phyloP scores from a whole-genome alignment of 768 basidiomycete species.

The Boletus insuetus region DNA sequence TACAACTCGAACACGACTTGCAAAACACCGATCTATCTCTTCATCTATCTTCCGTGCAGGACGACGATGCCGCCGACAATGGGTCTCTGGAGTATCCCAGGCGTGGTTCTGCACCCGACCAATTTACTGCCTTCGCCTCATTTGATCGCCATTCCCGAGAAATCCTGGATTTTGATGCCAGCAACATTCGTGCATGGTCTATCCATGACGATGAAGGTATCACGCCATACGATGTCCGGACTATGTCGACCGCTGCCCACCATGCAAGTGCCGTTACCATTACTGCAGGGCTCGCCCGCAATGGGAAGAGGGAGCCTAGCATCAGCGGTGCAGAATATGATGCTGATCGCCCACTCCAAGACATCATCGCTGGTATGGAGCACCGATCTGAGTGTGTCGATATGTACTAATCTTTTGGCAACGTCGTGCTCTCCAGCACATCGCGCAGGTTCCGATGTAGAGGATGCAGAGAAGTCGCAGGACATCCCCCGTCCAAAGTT shows the following conservation, averaged over 20 bases:
- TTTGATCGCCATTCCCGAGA: slow-evolving; percentile 58
- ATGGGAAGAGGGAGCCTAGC: slow-evolving; percentile 50
- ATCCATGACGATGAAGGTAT: slow-evolving; percentile 67
- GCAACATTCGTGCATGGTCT: slow-evolving; percentile 54
- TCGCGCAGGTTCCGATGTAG: slow-evolving; percentile 46
- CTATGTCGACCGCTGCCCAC: slow-evolving; percentile 81
- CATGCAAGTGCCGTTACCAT: slow-evolving; percentile 89
- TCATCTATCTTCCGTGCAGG: slow-evolving; percentile 57
- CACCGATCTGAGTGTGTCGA: neutral
- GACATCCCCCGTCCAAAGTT: slow-evolving; percentile 57
- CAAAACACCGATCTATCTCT: slow-evolving; percentile 71
- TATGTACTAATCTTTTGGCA: neutral
- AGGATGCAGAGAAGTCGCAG: slow-evolving; percentile 44
- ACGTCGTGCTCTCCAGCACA: slow-evolving; percentile 43
- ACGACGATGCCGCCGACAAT: slow-evolving; percentile 40
- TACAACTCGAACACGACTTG: slow-evolving; percentile 76
- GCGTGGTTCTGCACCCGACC: slow-evolving; percentile 58
- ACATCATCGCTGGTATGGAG: slow-evolving; percentile 60
- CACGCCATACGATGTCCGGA: slow-evolving; percentile 64
- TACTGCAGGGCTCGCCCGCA: slow-evolving; percentile 68
- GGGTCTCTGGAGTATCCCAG: slow-evolving; percentile 69
- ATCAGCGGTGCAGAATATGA: slow-evolving; percentile 82
- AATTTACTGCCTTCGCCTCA: slow-evolving; percentile 57
- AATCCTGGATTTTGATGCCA: slow-evolving; percentile 53
- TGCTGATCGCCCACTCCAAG: slow-evolving; percentile 74